Conservation (phyloP, 306 rosid genomes). For the Sesbania bispinosa region DNA sequence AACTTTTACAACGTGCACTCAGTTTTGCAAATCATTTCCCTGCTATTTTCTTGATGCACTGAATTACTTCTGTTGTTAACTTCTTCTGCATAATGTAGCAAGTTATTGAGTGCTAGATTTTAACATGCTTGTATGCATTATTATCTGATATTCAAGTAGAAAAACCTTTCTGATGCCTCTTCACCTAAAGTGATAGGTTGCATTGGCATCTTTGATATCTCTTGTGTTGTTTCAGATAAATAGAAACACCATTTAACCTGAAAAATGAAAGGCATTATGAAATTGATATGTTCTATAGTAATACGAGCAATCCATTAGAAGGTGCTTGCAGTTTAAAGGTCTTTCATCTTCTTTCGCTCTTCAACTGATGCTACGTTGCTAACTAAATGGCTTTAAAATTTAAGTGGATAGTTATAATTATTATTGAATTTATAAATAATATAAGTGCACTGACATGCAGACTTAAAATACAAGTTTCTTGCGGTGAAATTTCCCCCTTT, state of each 20-base stretch:
- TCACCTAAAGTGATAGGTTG: neutral
- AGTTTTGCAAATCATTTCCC: neutral
- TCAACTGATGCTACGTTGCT: neutral
- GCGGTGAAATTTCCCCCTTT: neutral
- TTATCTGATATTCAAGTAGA: neutral
- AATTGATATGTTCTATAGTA: neutral
- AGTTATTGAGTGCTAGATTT: neutral
- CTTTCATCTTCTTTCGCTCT: neutral
- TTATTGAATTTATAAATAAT: neutral
- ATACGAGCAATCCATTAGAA: neutral
- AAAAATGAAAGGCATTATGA: neutral
- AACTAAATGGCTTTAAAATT: neutral
- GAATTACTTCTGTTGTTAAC: neutral
- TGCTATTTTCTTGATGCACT: neutral
- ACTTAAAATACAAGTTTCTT: neutral
- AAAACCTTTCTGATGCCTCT: neutral
- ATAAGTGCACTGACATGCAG: neutral
- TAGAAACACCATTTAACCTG: neutral
- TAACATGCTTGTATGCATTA: neutral
- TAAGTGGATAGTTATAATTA: neutral
- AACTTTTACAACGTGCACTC: constrained; percentile 12
- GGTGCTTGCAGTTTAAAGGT: neutral
- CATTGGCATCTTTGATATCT: neutral
- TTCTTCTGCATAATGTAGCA: neutral
- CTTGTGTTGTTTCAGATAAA: neutral